A percentile compares a stretch with the other conserved stretches of the same genome.
These are phyloP conservation scores for Moesziomyces sp. DNA, from an alignment of 1,284 basidiomycete genomes.

Conservation along the genomic window DNA sequence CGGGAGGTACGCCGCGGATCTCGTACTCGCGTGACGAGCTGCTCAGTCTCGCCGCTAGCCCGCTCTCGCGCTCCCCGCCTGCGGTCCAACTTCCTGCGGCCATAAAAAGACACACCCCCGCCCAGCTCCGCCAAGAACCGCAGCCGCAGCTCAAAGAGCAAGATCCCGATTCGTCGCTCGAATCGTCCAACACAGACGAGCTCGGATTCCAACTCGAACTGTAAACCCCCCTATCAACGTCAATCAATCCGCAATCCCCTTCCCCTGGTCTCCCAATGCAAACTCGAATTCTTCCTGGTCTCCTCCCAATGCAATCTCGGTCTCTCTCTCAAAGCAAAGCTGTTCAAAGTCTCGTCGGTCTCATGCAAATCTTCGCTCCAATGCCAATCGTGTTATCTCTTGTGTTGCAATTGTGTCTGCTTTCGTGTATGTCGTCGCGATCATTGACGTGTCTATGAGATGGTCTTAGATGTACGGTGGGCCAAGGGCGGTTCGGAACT, in stretches of 20 bases:
- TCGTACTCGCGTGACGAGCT: slow-evolving; percentile 57
- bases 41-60: slow-evolving; percentile 43
- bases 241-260: too few species aligned
- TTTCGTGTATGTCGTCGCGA: too few species aligned
- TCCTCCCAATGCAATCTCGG: too few species aligned
- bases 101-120: background rate
- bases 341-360: too few species aligned
- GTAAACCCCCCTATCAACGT: background rate
- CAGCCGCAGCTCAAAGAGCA: background rate
- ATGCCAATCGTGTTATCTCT: too few species aligned
- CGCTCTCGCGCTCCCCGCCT: slow-evolving; percentile 41
- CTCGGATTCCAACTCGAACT: slow-evolving; percentile 29
- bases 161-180: background rate
- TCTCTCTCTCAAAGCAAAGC: too few species aligned
- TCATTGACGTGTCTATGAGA: too few species aligned
- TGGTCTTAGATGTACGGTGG: slow-evolving; percentile 55
- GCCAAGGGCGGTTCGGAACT: slow-evolving; percentile 55
- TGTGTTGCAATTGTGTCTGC: too few species aligned
- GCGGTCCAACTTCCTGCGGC: slow-evolving; percentile 7
- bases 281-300: too few species aligned
- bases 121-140: background rate
- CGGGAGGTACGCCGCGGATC: slow-evolving; percentile 51
- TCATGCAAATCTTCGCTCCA: too few species aligned
- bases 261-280: too few species aligned
- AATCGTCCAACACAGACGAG: slow-evolving; percentile 2